These are phyloP conservation scores for Heteromeles arbutifolia DNA, from an alignment of 306 rosid species.

Conservation along the genomic window DNA sequence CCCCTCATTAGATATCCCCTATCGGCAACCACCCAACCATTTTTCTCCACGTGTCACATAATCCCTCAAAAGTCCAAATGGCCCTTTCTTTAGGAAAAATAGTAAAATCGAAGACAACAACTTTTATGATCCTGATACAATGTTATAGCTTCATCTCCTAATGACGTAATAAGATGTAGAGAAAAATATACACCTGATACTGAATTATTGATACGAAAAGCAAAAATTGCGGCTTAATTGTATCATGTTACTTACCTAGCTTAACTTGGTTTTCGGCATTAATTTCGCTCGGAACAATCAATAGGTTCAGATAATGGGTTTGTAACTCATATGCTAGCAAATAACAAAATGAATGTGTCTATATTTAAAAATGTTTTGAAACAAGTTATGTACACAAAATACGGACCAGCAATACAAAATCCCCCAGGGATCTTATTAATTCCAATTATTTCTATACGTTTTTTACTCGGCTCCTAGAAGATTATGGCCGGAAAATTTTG, in stretches of 20 bases:
- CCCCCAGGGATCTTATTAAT: constrained; percentile 30
- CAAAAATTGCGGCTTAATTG: rapidly evolving
- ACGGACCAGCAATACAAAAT: constrained; percentile 10
- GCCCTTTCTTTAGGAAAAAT: no score
- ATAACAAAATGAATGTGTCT: neutral
- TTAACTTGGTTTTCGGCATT: neutral
- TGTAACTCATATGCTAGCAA: neutral
- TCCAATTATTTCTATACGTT: constrained; percentile 33
- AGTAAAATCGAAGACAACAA: neutral
- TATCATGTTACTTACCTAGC: no score
- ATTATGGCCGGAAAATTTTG: constrained; percentile 15
- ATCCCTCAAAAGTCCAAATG: constrained; percentile 11
- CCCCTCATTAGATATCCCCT: constrained; percentile 49
- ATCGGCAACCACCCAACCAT: constrained; percentile 48
- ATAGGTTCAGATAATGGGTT: neutral
- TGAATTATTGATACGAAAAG: no score
- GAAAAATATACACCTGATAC: no score
- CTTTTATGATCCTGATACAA: no score
- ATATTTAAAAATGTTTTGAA: neutral
- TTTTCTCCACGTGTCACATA: constrained; percentile 46
- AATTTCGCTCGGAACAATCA: no score
- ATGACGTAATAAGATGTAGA: no score
- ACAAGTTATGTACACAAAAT: constrained; percentile 40
- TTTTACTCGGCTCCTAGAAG: constrained; percentile 40
- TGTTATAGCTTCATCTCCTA: no score